Evolutionary conservation across 2,329 filamentous ascomycete genomes (phyloP), one percentile per base, ranked within the genome.

Genomic region (Cladophialophora yegresii): DNA sequence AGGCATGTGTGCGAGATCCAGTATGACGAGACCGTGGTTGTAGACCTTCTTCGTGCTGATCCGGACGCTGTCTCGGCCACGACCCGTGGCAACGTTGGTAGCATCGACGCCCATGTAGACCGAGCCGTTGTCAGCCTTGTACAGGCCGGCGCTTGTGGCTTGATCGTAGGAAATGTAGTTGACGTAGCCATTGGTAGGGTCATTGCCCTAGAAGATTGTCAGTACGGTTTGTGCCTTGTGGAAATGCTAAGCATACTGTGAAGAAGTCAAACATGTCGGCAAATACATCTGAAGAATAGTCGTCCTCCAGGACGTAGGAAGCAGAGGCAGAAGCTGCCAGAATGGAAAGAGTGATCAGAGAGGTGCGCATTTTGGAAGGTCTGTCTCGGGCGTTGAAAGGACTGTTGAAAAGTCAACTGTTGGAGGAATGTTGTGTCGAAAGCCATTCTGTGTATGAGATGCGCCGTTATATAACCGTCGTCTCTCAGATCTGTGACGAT

Each of bases 101-200:
- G 83, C 77, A 75, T 93, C 90, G 47, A 89, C 87, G 55, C 89
- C 89, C 61, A 93, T 84, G 75, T 88, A 90, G 71, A 91, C 80
- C 63, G 79, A 81, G 58, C 80, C 79, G 62, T 84, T 78, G 50
- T 81, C 75, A 68, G 81, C 84, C 66, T 84, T 83, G 68, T 88
- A 86, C 8, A 92, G 80, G 16, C 83, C 82, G 40, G 77, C 74
- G 26, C 75, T 73, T 65, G 83, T 82, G 62, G 90, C 90, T 1
- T 82, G 83, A 16, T 74, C 62, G 58, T 83, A 80, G 69, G 84
- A 79, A 59, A 87, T 82, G 72, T 93, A 96, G 65, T 85, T 78
- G 71, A 95, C 91, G 71, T 87, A 91, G 40, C 91, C 91, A 67
- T 87, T 72, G 2, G 91, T 96, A 0, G 91, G 91, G 73, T 96